Evolutionary conservation across 768 basidiomycete genomes (phyloP).

Genomic region (Obba rivulosa): DNA sequence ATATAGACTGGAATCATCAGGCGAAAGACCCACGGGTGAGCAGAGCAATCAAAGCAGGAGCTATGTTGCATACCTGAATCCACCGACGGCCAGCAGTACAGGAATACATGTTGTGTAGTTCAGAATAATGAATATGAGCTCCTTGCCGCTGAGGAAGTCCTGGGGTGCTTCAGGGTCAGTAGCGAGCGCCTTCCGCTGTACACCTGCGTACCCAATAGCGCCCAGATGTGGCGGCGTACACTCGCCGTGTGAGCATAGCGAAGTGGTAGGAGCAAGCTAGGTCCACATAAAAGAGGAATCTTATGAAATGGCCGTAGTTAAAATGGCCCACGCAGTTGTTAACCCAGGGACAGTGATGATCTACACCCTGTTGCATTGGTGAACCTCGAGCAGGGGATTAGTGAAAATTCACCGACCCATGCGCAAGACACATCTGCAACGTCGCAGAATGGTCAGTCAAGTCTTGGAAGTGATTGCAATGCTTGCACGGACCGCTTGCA

Average conservation of each 20-base stretch:
- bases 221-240: slow-evolving; percentile 38
- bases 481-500: slow-evolving; percentile 64
- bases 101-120: slow-evolving; percentile 86
- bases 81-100: slow-evolving; percentile 81
- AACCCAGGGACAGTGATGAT: slow-evolving; percentile 91
- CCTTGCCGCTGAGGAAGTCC: slow-evolving; percentile 62
- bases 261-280: slow-evolving; percentile 86
- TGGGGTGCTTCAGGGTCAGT: slow-evolving; percentile 23
- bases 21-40: not conserved
- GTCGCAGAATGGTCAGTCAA: not conserved
- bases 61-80: slow-evolving; percentile 62
- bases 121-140: slow-evolving; percentile 80
- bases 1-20: slow-evolving; percentile 59
- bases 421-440: slow-evolving; percentile 69
- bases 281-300: slow-evolving; percentile 91
- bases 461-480: not conserved
- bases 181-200: not conserved
- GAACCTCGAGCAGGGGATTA: not conserved
- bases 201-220: slow-evolving; percentile 47
- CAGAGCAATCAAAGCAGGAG: not conserved
- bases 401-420: slow-evolving; percentile 58
- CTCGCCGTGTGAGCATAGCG: slow-evolving; percentile 70
- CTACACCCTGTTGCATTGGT: slow-evolving; percentile 29
- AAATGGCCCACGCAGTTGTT: slow-evolving; percentile 92
- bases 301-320: slow-evolving; percentile 86